Conservation (phyloP, 2,329 filamentous ascomycete species). For the Penicillium corylophilum region DNA sequence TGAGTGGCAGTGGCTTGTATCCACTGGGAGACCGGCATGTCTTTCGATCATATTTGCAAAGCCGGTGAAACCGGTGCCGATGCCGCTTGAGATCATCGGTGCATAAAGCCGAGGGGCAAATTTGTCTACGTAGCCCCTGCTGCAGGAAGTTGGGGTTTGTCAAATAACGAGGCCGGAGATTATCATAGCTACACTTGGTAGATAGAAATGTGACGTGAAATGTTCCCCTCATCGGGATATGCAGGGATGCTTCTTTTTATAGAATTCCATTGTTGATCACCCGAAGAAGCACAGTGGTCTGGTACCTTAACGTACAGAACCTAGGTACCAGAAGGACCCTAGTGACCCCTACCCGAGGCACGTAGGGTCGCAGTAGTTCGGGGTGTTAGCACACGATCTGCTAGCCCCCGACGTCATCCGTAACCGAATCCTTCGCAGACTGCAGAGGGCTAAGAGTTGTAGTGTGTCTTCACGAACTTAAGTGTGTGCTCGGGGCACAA, state of each 20-base stretch:
- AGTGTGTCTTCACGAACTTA: background rate
- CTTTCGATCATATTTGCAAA: background rate
- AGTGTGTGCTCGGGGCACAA: background rate
- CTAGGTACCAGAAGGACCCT: background rate
- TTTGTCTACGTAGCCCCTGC: conserved; percentile 1
- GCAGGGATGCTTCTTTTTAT: conserved; percentile 4
- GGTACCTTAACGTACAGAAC: background rate
- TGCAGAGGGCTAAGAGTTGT: background rate
- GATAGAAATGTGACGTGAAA: background rate
- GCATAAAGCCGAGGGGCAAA: background rate
- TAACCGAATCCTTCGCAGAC: background rate
- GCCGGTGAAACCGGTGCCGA: background rate
- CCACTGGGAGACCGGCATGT: background rate
- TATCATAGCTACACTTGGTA: background rate
- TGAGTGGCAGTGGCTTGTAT: background rate
- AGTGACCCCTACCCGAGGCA: background rate
- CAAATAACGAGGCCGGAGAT: background rate
- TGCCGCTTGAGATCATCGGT: background rate
- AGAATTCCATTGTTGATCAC: background rate
- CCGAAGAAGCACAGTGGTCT: background rate
- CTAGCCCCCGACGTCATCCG: conserved; percentile 8
- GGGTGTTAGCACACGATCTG: background rate
- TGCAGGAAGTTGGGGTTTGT: background rate
- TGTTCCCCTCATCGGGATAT: background rate
- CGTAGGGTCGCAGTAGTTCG: background rate